phyloP scores from a whole-genome alignment of 202 grass and related monocot genomes.

The Sporobolus alterniflorus region DNA sequence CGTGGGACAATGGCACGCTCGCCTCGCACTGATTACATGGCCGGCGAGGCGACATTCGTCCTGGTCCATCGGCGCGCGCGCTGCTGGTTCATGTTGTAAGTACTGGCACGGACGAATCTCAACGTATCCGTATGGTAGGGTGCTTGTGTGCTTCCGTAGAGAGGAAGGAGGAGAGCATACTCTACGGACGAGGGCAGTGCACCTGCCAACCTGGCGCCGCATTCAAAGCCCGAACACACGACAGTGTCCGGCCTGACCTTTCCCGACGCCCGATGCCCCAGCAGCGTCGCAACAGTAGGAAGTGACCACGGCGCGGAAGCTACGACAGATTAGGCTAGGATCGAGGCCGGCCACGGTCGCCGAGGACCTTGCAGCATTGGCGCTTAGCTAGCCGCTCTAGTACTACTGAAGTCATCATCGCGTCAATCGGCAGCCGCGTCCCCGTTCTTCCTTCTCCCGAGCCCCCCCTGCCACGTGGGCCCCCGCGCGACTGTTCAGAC shows the following conservation, averaged over 20 bases:
- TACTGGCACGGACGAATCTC: too few species aligned
- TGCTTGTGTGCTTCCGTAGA: too few species aligned
- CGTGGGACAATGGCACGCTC: too few species aligned
- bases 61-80: too few species aligned
- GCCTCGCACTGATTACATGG: too few species aligned
- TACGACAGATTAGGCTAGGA: too few species aligned
- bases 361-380: neutral
- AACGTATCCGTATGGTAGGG: too few species aligned
- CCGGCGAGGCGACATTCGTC: neutral
- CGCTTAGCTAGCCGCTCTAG: too few species aligned
- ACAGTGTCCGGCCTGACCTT: slow-evolving; percentile 6
- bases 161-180: too few species aligned
- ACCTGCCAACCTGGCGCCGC: neutral
- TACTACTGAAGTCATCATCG: neutral
- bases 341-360: slow-evolving; percentile 16
- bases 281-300: neutral
- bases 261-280: neutral
- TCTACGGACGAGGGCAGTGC: too few species aligned
- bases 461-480: neutral
- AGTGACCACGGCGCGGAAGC: slow-evolving; percentile 25
- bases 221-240: neutral
- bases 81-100: neutral
- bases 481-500: too few species aligned
- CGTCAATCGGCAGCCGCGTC: slow-evolving; percentile 13
- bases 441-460: neutral